These are phyloP conservation scores for Coemansia umbellata DNA, from an alignment of 192 early-diverging fungal genomes.

Conservation along the genomic window DNA sequence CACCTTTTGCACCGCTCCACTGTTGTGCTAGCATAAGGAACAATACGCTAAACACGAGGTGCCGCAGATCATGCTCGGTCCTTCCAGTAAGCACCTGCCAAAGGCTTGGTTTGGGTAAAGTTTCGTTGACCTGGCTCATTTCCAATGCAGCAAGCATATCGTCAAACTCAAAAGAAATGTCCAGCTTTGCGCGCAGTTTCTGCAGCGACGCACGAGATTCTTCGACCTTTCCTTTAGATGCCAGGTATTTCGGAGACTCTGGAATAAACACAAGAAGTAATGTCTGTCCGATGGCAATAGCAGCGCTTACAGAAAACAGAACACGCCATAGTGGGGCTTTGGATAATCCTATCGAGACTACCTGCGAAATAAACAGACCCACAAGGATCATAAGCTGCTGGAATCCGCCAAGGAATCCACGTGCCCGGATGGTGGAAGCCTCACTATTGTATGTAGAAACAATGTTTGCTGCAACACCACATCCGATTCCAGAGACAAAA, in stretches of 20 bases:
- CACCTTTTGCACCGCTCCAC: conserved; percentile 86
- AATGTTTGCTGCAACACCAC: conserved; percentile 70
- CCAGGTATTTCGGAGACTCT: conserved; percentile 70
- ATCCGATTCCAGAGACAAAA: conserved; percentile 71
- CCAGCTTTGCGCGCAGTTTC: conserved; percentile 49
- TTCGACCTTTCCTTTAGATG: conserved; percentile 54
- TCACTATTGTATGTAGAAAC: conserved; percentile 82
- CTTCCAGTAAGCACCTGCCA: conserved; percentile 45
- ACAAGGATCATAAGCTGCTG: conserved; percentile 82
- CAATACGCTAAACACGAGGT: conserved; percentile 60
- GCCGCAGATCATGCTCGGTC: conserved; percentile 53
- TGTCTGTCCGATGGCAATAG: conserved; percentile 60
- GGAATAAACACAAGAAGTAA: conserved; percentile 69
- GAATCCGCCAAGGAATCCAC: conserved; percentile 73
- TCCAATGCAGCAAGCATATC: conserved; percentile 53
- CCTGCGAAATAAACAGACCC: conserved; percentile 75
- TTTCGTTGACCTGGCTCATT: background rate
- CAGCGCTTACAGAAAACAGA: conserved; percentile 60
- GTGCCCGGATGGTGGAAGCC: conserved; percentile 59
- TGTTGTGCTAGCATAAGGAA: conserved; percentile 80
- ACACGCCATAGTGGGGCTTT: conserved; percentile 66
- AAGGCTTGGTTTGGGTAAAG: conserved; percentile 29
- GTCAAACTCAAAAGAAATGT: conserved; percentile 56
- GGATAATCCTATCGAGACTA: conserved; percentile 61
- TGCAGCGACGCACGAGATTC: conserved; percentile 54